phyloP scores from a whole-genome alignment of 164 flowering plant genomes.

The Umbellularia californica region DNA sequence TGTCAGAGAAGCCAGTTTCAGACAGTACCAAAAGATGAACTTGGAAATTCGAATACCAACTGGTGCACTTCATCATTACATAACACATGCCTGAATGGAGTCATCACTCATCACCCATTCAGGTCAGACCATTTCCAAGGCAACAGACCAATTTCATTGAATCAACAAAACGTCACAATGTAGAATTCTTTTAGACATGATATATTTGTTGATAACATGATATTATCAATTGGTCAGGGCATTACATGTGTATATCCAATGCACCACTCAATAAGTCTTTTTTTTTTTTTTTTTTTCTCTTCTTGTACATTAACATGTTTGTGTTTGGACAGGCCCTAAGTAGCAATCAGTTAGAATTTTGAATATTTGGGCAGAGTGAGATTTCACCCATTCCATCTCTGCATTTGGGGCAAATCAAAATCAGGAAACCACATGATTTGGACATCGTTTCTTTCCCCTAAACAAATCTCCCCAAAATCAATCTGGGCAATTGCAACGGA shows the following conservation, averaged over 20 bases:
- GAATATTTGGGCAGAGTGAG: neutral
- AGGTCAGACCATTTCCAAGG: too few species aligned
- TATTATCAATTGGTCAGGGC: neutral
- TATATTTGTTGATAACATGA: neutral
- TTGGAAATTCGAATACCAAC: neutral
- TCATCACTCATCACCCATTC: neutral
- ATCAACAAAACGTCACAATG: too few species aligned
- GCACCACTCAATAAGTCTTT: neutral
- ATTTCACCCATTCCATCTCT: neutral
- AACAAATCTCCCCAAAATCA: neutral
- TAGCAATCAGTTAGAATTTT: neutral
- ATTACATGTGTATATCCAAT: neutral
- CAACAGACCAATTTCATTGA: too few species aligned
- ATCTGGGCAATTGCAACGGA: neutral
- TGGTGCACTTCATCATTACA: neutral
- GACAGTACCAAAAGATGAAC: neutral
- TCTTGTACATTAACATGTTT: neutral
- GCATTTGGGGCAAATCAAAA: neutral
- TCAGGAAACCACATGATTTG: neutral
- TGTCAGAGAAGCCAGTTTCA: neutral
- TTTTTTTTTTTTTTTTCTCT: too few species aligned
- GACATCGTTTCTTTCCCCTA: neutral
- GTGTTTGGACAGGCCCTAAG: neutral
- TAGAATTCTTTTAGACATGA: neutral
- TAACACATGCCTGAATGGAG: neutral